A percentile compares a stretch with the other conserved stretches of the same genome.
phyloP scores from a whole-genome alignment of 2,329 filamentous ascomycete genomes.

The Trichoderma aggressivum region DNA sequence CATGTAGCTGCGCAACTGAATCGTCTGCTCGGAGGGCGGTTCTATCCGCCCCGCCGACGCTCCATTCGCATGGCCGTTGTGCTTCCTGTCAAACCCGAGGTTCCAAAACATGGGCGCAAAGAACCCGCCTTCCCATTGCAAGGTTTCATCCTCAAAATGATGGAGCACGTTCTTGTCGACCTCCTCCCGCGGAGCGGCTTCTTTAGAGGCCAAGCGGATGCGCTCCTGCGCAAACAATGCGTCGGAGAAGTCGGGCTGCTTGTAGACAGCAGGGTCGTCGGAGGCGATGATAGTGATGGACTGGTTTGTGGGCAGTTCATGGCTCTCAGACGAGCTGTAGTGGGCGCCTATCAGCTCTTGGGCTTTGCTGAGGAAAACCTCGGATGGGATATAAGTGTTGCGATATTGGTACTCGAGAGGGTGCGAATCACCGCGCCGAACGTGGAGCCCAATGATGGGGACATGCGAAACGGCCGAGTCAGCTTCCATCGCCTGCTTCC shows the following conservation, averaged over 20 bases:
- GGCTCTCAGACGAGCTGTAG: conserved; percentile 40
- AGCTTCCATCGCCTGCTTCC: conserved; percentile 41
- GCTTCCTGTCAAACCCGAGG: conserved; percentile 53
- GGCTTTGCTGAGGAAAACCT: conserved; percentile 62
- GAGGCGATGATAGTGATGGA: conserved; percentile 66
- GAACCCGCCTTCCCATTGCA: conserved; percentile 88
- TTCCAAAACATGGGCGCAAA: conserved; percentile 79
- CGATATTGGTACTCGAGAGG: conserved; percentile 74
- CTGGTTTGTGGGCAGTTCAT: conserved; percentile 33
- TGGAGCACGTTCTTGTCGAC: conserved; percentile 51
- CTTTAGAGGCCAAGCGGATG: conserved; percentile 70
- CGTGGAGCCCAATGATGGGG: conserved; percentile 64
- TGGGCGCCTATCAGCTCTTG: conserved; percentile 50
- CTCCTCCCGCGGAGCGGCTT: conserved; percentile 39
- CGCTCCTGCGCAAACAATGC: conserved; percentile 66
- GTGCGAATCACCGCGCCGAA: conserved; percentile 76
- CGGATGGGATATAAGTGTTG: conserved; percentile 72
- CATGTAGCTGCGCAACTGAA: conserved; percentile 68
- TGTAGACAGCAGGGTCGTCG: conserved; percentile 75
- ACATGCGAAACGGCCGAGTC: conserved; percentile 38
- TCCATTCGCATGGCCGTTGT: conserved; percentile 36
- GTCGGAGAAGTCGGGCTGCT: conserved; percentile 57
- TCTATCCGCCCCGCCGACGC: conserved; percentile 19
- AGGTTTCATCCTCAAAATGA: conserved; percentile 69
- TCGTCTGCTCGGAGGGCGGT: conserved; percentile 47